A percentile compares a stretch with the other conserved stretches of the same genome.
phyloP scores from a whole-genome alignment of 2,329 filamentous ascomycete species.

The Diplocarpon rosae region DNA sequence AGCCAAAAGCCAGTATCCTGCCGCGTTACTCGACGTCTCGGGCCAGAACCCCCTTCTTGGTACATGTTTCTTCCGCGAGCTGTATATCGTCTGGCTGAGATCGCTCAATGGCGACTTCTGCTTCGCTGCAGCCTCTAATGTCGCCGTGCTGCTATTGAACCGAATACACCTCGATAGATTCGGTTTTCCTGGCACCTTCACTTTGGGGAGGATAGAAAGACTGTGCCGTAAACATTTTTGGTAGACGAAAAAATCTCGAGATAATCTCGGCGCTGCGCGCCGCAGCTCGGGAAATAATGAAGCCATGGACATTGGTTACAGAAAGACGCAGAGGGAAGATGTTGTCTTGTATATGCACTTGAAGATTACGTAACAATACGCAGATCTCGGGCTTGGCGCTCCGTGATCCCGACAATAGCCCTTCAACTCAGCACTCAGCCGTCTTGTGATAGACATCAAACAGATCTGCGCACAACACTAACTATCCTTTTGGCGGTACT shows the following conservation, averaged over 20 bases:
- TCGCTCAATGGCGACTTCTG: conserved; percentile 17
- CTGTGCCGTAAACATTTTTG: conserved; percentile 22
- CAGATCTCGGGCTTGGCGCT: conserved; percentile 6
- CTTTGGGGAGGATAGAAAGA: conserved; percentile 4
- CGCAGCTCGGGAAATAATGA: conserved; percentile 24
- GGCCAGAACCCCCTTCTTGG: conserved; percentile 21
- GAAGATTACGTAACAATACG: conserved; percentile 6
- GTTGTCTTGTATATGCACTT: neutral
- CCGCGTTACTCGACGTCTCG: conserved; percentile 58
- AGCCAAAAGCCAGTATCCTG: conserved; percentile 86
- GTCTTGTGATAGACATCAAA: no score
- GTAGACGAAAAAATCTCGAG: conserved; percentile 25
- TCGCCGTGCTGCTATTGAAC: conserved; percentile 23
- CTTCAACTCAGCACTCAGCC: no score
- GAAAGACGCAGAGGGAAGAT: neutral
- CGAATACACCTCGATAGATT: conserved; percentile 18
- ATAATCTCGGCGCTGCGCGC: conserved; percentile 21
- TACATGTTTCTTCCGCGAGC: conserved; percentile 1
- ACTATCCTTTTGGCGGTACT: no score
- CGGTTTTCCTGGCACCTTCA: conserved; percentile 17
- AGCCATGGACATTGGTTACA: conserved; percentile 20
- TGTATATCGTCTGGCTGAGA: conserved; percentile 19
- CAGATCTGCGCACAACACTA: no score
- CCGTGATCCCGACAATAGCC: neutral
- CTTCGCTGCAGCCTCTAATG: conserved; percentile 5